Evolutionary conservation across 768 basidiomycete genomes (phyloP), one percentile per base, ranked within the genome.

Genomic region (Leccinum incarnatum): DNA sequence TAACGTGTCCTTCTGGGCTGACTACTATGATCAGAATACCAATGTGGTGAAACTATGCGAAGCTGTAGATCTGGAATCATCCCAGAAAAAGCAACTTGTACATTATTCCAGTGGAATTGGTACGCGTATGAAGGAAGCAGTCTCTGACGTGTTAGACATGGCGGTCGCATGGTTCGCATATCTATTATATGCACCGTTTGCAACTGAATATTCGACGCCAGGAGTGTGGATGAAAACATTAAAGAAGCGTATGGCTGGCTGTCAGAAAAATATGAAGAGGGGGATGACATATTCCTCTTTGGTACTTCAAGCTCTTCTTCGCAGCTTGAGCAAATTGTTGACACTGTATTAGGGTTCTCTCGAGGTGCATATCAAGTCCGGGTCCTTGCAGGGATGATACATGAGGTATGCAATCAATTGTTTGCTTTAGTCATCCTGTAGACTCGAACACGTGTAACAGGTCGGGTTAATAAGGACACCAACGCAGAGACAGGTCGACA

Each of bases 31-130:
- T 51, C 19, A 51, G 51, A 34, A 51, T 11, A 51, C 51, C 51
- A 51, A 51, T n/a, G 51, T 51, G 1, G 5, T 34, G 7, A 51
- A 51, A 34, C 32, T 51, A 19, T 51, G 12, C 8, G 51, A 32
- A 0, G 14, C 29, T 14, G 49, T 74, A 5, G 54, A 59, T 34
- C 34, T 54, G 23, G 54, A 58, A 32, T 40, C 66, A 21, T 23
- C 58, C 5, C 14, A 9, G 12, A 40, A 32, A 14, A 23, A 30
- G 10, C 74, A 75, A 37, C 56, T 63, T 7, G 71, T 71, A 2
- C 75, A 70, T 40, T 75, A 75, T 46, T 66, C 68, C 30, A 75
- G 74, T 50, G 74, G 74, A 6, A 72, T 75, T 19, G 73, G 73
- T 3, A 75, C 74, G 1, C 66, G 67, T 11, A 51, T 58, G 27